Evolutionary conservation across 345 rosid species (phyloP).

Genomic region (Pugionium dolabratum): DNA sequence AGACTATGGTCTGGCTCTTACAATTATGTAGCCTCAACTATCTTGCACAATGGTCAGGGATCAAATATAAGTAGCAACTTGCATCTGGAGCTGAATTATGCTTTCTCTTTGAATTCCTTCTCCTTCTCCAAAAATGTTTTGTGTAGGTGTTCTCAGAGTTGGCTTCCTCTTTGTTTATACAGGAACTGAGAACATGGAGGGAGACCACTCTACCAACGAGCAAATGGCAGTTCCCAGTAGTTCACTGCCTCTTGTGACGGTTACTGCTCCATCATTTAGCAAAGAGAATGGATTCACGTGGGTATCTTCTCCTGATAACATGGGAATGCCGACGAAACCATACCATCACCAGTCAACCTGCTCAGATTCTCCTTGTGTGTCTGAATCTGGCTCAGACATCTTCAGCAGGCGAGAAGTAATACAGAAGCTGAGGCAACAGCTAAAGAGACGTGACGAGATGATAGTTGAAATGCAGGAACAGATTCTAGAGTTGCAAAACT

Average conservation of each 20-base stretch:
- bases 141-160: constrained; percentile 20
- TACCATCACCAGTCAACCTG: constrained; percentile 78
- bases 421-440: constrained; percentile 86
- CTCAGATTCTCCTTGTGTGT: constrained; percentile 92
- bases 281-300: constrained; percentile 72
- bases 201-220: constrained; percentile 46
- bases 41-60: constrained; percentile 1
- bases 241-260: constrained; percentile 71
- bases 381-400: constrained; percentile 96
- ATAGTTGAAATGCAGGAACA: constrained; percentile 97
- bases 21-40: neutral
- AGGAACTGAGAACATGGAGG: constrained; percentile 61
- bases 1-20: constrained; percentile 6
- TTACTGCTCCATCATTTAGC: constrained; percentile 57
- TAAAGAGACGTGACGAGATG: constrained; percentile 96
- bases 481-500: constrained; percentile 67
- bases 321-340: constrained; percentile 76
- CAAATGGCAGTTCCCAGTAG: constrained; percentile 54
- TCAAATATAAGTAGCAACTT: constrained; percentile 1
- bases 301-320: constrained; percentile 75
- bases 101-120: neutral
- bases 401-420: constrained; percentile 92
- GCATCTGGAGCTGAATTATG: neutral
- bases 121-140: neutral
- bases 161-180: constrained; percentile 7